Percentiles rank a stretch among this genome's conserved stretches.
phyloP scores from a whole-genome alignment of 2,329 filamentous ascomycete species.

The Teratosphaeria gauchensis region DNA sequence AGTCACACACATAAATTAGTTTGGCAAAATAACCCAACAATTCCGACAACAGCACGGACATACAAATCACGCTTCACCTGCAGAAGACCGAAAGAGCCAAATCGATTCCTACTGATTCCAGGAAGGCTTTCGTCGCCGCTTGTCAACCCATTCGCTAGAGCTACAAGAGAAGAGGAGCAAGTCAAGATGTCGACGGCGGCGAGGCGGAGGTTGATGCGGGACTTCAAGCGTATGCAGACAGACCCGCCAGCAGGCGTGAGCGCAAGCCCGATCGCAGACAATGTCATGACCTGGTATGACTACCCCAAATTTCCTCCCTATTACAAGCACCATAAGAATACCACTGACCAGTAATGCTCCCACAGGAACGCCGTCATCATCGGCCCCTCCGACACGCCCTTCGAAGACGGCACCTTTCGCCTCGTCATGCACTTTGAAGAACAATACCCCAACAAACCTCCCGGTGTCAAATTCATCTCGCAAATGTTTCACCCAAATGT shows the following conservation, averaged over 20 bases:
- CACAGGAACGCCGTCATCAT: constrained; percentile 96
- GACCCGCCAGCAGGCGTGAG: constrained; percentile 95
- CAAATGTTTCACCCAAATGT: constrained; percentile 99
- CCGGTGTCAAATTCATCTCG: constrained; percentile 95
- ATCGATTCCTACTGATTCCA: too few species aligned
- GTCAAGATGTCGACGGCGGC: constrained; percentile 79
- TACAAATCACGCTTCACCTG: too few species aligned
- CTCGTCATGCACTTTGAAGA: constrained; percentile 99
- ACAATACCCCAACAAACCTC: constrained; percentile 96
- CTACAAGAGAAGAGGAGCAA: neutral
- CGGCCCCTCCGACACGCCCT: constrained; percentile 89
- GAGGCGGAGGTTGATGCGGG: constrained; percentile 92
- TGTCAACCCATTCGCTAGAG: too few species aligned
- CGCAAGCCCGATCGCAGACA: constrained; percentile 88
- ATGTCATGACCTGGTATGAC: constrained; percentile 88
- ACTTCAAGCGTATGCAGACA: constrained; percentile 99
- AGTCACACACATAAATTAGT: neutral
- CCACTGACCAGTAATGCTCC: constrained; percentile 5
- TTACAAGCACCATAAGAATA: neutral
- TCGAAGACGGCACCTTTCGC: constrained; percentile 95
- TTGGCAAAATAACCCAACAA: too few species aligned
- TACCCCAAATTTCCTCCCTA: neutral
- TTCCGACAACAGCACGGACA: too few species aligned
- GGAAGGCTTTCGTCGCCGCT: too few species aligned
- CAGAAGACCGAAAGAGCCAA: too few species aligned